Evolutionary conservation across 148 eudicot species (phyloP), one percentile per base, ranked within the genome.

Genomic region (Chenopodium quinoa): DNA sequence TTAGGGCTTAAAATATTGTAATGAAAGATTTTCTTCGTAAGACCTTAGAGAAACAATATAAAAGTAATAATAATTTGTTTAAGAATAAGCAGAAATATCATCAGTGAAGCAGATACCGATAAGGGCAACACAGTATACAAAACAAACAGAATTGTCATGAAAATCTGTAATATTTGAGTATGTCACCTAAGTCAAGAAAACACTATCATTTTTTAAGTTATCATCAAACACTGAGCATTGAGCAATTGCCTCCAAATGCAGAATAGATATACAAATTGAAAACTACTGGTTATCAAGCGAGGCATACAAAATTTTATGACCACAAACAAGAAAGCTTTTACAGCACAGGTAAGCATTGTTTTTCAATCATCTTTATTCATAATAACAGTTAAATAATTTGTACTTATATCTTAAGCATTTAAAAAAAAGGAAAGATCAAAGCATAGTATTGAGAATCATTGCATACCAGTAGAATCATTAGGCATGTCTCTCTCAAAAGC

Each of bases 401-500:
- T 20, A 31, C 9, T 32, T 31, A 76, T 29, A 46, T 77, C 71
- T n/a, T n/a, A 31, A 37, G 27, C 65, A 72, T 4, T 3, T 58
- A 23, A 2, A 71, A 47, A 16, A 11, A n/a, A 64, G n/a, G 46
- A 46, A 63, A 62, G 65, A 48, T 27, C 27, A 79, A n/a, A 76
- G 75, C 46, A 73, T 23, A 37, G 70, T 37, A 14, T 66, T 83
- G 50, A 48, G 54, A 80, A 27, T 56, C 71, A 63, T 73, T 11
- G 77, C 88, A 83, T 82, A 94, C 98, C 93, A 88, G 87, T 71
- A 75, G 87, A 46, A 81, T 89, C 88, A 78, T 86, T 82, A 9
- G 82, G 84, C 46, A 70, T 77, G 40, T 89, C 92, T 52, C 88
- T 89, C 88, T 94, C 94, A 86, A 88, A 94, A 85, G 95, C 93